These are phyloP conservation scores for Nepenthes mirabilis DNA, from an alignment of 148 eudicot species.

Conservation along the genomic window DNA sequence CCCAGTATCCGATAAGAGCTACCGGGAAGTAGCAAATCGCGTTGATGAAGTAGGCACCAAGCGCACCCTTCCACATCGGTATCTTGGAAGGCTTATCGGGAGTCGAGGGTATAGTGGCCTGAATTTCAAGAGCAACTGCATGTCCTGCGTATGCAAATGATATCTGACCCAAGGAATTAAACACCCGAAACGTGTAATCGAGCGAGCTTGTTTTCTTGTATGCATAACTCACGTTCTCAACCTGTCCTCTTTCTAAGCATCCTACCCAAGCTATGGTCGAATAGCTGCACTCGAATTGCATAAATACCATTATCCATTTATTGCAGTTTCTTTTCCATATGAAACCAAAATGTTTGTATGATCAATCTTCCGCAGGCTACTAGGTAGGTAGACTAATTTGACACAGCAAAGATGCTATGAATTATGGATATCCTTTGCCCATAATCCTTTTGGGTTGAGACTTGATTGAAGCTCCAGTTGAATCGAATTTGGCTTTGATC, in stretches of 20 bases:
- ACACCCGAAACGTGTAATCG: conserved; percentile 59
- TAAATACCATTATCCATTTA: background rate
- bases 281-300: conserved; percentile 37
- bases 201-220: conserved; percentile 53
- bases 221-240: conserved; percentile 55
- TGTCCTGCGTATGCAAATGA: conserved; percentile 80
- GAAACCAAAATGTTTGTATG: background rate
- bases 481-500: too few relatives aligned
- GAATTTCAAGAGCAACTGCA: conserved; percentile 78
- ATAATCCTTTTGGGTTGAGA: too few relatives aligned
- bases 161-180: conserved; percentile 77
- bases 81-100: conserved; percentile 64
- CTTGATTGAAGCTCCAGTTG: too few relatives aligned
- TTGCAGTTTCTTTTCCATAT: background rate
- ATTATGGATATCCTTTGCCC: too few relatives aligned
- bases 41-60: conserved; percentile 61
- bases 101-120: conserved; percentile 85
- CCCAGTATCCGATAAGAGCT: conserved; percentile 79
- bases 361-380: background rate
- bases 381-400: too few relatives aligned
- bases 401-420: too few relatives aligned
- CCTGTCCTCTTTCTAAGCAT: conserved; percentile 42
- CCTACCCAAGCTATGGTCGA: conserved; percentile 95
- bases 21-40: conserved; percentile 89
- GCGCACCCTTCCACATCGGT: conserved; percentile 84